Percentiles rank a stretch among this genome's conserved stretches.
phyloP scores from a whole-genome alignment of 768 basidiomycete species.

The Hericium coralloides region DNA sequence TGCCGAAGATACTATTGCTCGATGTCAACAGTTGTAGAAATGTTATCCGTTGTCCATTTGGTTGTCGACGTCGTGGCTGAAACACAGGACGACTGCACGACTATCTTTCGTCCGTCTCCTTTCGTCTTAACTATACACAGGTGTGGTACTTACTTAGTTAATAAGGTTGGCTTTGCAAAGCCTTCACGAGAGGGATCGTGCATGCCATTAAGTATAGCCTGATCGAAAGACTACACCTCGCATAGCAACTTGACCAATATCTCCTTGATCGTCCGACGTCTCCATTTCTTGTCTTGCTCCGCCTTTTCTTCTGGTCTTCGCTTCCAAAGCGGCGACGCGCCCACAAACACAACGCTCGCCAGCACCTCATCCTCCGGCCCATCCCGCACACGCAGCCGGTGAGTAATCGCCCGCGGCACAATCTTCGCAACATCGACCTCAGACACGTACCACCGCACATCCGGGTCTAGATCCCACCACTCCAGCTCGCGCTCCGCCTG shows the following conservation, averaged over 20 bases:
- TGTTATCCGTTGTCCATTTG: no score
- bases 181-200: no score
- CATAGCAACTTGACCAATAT: constrained; percentile 51
- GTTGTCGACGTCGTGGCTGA: no score
- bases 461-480: constrained; percentile 15
- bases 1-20: no score
- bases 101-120: no score
- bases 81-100: no score
- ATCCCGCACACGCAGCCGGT: constrained; percentile 62
- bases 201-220: no score
- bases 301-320: constrained; percentile 10
- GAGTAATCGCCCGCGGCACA: constrained; percentile 63
- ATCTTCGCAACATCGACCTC: constrained; percentile 71
- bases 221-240: constrained; percentile 29
- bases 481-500: neutral
- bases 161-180: no score
- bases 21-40: no score
- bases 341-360: constrained; percentile 53
- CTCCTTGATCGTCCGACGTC: constrained; percentile 51
- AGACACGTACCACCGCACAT: constrained; percentile 45
- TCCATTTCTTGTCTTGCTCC: constrained; percentile 23
- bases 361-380: constrained; percentile 65
- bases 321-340: constrained; percentile 20
- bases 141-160: no score
- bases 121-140: no score